phyloP scores from a whole-genome alignment of 2,329 filamentous ascomycete genomes.

The Colletotrichum sp. region DNA sequence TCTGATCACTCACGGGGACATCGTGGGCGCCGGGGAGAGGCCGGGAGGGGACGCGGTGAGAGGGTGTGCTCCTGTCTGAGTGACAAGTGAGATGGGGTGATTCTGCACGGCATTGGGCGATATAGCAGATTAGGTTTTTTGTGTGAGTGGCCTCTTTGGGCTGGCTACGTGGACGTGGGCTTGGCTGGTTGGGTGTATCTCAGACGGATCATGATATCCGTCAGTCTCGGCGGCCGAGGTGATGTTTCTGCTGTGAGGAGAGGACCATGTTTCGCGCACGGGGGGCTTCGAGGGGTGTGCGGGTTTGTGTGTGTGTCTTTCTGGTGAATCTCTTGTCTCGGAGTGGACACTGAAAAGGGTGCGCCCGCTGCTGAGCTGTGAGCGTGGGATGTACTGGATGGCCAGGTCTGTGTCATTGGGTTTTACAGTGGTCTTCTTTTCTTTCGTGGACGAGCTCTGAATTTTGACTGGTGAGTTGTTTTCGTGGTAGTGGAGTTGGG shows the following conservation, averaged over 20 bases:
- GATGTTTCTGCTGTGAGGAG: background rate
- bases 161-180: background rate
- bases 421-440: background rate
- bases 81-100: background rate
- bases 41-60: background rate
- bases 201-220: background rate
- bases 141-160: background rate
- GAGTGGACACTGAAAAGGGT: background rate
- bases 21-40: background rate
- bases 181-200: background rate
- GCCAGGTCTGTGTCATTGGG: background rate
- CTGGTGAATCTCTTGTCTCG: background rate
- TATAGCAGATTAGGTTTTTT: background rate
- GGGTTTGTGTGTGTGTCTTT: background rate
- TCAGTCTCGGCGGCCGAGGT: background rate
- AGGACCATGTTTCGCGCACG: background rate
- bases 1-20: background rate
- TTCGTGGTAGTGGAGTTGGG: background rate
- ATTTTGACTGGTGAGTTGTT: background rate
- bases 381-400: background rate
- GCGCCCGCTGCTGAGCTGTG: background rate
- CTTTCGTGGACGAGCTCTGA: background rate
- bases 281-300: background rate
- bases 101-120: background rate
- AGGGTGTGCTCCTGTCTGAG: background rate